A percentile compares a stretch with the other conserved stretches of the same genome.
Evolutionary conservation across 2,329 filamentous ascomycete species (phyloP).

Genomic region (Orbilia oligospora): DNA sequence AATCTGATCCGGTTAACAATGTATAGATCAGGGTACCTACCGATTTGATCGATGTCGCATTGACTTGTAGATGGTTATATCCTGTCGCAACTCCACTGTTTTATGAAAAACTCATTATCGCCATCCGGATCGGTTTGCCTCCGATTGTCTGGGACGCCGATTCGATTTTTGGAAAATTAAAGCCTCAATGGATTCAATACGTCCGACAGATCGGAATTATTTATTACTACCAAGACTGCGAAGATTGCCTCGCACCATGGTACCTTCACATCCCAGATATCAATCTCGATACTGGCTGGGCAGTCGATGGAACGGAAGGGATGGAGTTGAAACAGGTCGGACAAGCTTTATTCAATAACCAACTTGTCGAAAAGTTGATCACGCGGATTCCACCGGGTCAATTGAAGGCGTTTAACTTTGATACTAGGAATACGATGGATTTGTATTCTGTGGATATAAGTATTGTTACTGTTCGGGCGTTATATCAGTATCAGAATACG

Average conservation of each 20-base stretch:
- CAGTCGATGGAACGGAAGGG: neutral
- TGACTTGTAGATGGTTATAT: constrained; percentile 28
- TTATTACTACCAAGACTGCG: constrained; percentile 8
- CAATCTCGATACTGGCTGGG: neutral
- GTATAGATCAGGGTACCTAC: constrained; percentile 24
- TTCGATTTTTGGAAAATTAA: constrained; percentile 10
- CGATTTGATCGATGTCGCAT: constrained; percentile 26
- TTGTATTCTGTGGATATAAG: constrained; percentile 15
- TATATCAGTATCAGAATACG: constrained; percentile 29
- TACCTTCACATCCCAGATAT: constrained; percentile 12
- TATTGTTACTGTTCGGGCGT: constrained; percentile 20
- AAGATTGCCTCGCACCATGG: constrained; percentile 12
- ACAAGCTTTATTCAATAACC: constrained; percentile 12
- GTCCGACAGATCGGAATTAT: constrained; percentile 31
- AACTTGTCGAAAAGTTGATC: constrained; percentile 22
- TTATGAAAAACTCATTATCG: constrained; percentile 33
- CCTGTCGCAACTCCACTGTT: constrained; percentile 13
- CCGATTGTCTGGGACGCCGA: constrained; percentile 10
- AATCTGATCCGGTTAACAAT: neutral
- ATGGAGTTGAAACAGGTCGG: neutral
- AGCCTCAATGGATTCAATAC: constrained; percentile 29
- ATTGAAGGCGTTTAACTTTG: constrained; percentile 25
- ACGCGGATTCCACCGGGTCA: constrained; percentile 14
- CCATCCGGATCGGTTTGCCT: constrained; percentile 5
- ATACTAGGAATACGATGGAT: constrained; percentile 20